Conservation (phyloP, 495 filamentous ascomycete species). For the Neurospora tetrasperma region DNA sequence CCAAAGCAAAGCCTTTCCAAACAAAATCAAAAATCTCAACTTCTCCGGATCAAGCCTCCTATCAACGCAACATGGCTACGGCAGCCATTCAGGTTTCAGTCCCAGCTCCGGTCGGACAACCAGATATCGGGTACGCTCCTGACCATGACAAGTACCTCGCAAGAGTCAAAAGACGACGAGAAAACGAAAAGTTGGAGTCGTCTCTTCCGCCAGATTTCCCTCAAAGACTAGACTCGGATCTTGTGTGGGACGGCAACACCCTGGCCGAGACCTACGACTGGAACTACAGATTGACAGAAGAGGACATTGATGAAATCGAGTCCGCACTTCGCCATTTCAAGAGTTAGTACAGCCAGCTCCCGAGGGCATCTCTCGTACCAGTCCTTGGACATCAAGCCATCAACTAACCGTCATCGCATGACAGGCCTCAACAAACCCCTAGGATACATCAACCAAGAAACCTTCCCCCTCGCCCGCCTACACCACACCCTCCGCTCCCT, state of each 20-base stretch:
- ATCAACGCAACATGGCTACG: not conserved
- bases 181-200: slow-evolving; percentile 30
- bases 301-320: slow-evolving; percentile 47
- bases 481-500: slow-evolving; percentile 35
- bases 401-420: not conserved
- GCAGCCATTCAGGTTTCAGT: not conserved
- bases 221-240: slow-evolving; percentile 30
- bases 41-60: not conserved
- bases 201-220: slow-evolving; percentile 44
- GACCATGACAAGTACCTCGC: slow-evolving; percentile 46
- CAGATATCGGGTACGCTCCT: slow-evolving; percentile 50
- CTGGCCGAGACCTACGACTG: slow-evolving; percentile 41
- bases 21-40: not conserved
- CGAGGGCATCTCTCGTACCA: not conserved
- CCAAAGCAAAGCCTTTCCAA: not conserved
- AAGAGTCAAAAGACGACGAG: slow-evolving; percentile 36
- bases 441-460: slow-evolving; percentile 40
- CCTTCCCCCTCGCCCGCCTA: slow-evolving; percentile 48
- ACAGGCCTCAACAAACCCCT: slow-evolving; percentile 32
- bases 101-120: slow-evolving; percentile 25
- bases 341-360: slow-evolving; percentile 18
- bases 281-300: slow-evolving; percentile 37
- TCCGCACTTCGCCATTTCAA: slow-evolving; percentile 45
- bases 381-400: not conserved
- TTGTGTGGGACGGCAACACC: slow-evolving; percentile 51